These are phyloP conservation scores for Microbotryum violaceum DNA, from an alignment of 1,284 basidiomycete species.

Conservation along the genomic window DNA sequence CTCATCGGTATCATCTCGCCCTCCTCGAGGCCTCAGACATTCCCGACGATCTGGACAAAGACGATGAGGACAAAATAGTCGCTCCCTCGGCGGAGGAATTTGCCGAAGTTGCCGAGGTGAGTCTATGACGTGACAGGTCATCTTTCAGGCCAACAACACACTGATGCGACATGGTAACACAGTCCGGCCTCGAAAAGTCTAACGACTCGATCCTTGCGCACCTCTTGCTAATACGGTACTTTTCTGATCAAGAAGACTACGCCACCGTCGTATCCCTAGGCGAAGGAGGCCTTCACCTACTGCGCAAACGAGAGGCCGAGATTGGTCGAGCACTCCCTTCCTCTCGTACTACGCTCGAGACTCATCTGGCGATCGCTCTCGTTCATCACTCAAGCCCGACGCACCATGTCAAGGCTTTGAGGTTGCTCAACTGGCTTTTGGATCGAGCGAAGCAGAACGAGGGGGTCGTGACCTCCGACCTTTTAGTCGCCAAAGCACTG, in stretches of 20 bases:
- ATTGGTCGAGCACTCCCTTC: slow-evolving; percentile 49
- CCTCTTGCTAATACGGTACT: slow-evolving; percentile 48
- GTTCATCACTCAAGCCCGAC: slow-evolving; percentile 84
- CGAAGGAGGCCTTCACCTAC: slow-evolving; percentile 59
- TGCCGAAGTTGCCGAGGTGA: slow-evolving; percentile 40
- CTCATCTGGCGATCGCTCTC: slow-evolving; percentile 61
- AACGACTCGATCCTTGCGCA: slow-evolving; percentile 62
- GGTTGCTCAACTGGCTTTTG: slow-evolving; percentile 66
- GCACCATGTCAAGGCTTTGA: slow-evolving; percentile 70
- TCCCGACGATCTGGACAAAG: not conserved
- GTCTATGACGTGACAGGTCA: not conserved
- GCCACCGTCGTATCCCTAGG: slow-evolving; percentile 62
- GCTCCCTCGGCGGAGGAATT: slow-evolving; percentile 42
- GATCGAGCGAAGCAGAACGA: too few species aligned
- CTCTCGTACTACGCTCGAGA: slow-evolving; percentile 47
- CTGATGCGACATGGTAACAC: slow-evolving; percentile 2
- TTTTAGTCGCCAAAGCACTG: slow-evolving; percentile 67
- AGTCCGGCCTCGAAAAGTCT: slow-evolving; percentile 56
- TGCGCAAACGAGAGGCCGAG: slow-evolving; percentile 53
- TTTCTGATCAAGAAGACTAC: slow-evolving; percentile 68
- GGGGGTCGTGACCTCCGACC: slow-evolving; percentile 35
- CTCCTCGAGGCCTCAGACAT: not conserved
- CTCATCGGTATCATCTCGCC: too few species aligned
- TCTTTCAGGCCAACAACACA: slow-evolving; percentile 43
- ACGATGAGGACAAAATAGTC: slow-evolving; percentile 3